Conservation (phyloP, 495 filamentous ascomycete genomes). For the Aspergillus cristatus region DNA sequence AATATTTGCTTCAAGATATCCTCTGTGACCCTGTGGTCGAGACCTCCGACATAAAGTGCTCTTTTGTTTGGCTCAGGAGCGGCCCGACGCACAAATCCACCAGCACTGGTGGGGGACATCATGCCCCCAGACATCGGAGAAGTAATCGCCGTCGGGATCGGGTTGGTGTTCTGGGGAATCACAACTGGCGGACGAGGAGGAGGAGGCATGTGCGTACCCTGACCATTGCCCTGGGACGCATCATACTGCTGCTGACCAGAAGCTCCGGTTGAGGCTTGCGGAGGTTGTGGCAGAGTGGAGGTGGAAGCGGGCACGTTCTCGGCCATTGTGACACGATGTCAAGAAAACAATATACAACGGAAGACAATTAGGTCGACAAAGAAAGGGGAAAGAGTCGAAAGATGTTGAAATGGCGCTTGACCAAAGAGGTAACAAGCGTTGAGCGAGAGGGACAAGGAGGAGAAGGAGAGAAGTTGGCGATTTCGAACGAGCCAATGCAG, state of each 20-base stretch:
- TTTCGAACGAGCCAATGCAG: constrained; percentile 18
- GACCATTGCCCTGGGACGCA: constrained; percentile 53
- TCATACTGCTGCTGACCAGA: constrained; percentile 59
- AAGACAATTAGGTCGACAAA: constrained; percentile 6
- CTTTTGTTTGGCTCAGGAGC: constrained; percentile 98
- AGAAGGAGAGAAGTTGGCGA: too few relatives aligned
- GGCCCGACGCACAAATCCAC: constrained; percentile 78
- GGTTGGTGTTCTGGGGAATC: constrained; percentile 95
- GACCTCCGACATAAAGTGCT: constrained; percentile 89
- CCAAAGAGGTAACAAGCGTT: constrained; percentile 6
- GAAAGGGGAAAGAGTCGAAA: constrained; percentile 9
- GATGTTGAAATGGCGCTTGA: constrained; percentile 10
- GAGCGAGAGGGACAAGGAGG: constrained; percentile 15
- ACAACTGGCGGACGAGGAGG: constrained; percentile 80
- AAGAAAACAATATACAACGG: constrained; percentile 5
- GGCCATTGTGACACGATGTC: constrained; percentile 47
- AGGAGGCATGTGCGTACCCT: constrained; percentile 78
- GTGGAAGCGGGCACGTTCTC: constrained; percentile 50
- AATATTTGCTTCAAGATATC: constrained; percentile 97
- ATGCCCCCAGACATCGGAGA: constrained; percentile 68
- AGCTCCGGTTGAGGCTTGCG: constrained; percentile 57
- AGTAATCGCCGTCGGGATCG: constrained; percentile 86
- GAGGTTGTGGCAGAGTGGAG: constrained; percentile 52
- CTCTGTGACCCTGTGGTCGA: constrained; percentile 93
- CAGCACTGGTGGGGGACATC: constrained; percentile 73